Percentiles rank a stretch among this genome's conserved stretches.
Evolutionary conservation across 2,329 filamentous ascomycete species (phyloP).

Genomic region (Colletotrichum lindemuthianum): DNA sequence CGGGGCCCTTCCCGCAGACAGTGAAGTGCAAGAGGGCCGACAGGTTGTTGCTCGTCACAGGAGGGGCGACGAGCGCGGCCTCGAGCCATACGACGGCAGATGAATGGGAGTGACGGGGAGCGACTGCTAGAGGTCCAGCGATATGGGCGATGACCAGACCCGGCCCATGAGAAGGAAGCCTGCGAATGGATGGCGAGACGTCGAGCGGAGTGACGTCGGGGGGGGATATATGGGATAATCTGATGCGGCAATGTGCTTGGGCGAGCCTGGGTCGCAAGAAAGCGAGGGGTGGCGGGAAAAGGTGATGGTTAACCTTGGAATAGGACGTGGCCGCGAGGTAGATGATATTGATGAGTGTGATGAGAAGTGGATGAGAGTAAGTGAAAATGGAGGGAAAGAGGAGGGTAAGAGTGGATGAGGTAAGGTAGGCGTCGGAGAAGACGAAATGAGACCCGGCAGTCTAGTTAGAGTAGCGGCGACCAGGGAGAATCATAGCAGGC

Average conservation of each 20-base stretch:
- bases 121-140: conserved; percentile 15
- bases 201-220: conserved; percentile 2
- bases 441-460: conserved; percentile 26
- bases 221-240: background rate
- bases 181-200: conserved; percentile 2
- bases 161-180: conserved; percentile 21
- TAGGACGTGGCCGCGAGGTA: conserved; percentile 20
- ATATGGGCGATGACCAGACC: conserved; percentile 13
- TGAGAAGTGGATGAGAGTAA: conserved; percentile 8
- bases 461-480: conserved; percentile 21
- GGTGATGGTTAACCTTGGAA: conserved; percentile 4
- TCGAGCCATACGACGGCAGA: conserved; percentile 28
- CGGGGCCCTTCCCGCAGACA: conserved; percentile 35
- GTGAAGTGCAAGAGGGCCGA: conserved; percentile 36
- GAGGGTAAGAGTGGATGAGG: conserved; percentile 13
- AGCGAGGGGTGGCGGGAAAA: conserved; percentile 3
- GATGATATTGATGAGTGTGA: conserved; percentile 3
- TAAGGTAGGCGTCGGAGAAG: conserved; percentile 9
- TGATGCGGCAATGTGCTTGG: background rate
- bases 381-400: conserved; percentile 8
- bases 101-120: conserved; percentile 1
- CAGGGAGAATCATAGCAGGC: conserved; percentile 27
- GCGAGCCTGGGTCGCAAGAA: background rate
- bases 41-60: conserved; percentile 25
- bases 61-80: conserved; percentile 21